Percentiles rank a stretch among this genome's conserved stretches.
Conservation (phyloP, 2,329 filamentous ascomycete species). For the Knoxdaviesia capensis region DNA sequence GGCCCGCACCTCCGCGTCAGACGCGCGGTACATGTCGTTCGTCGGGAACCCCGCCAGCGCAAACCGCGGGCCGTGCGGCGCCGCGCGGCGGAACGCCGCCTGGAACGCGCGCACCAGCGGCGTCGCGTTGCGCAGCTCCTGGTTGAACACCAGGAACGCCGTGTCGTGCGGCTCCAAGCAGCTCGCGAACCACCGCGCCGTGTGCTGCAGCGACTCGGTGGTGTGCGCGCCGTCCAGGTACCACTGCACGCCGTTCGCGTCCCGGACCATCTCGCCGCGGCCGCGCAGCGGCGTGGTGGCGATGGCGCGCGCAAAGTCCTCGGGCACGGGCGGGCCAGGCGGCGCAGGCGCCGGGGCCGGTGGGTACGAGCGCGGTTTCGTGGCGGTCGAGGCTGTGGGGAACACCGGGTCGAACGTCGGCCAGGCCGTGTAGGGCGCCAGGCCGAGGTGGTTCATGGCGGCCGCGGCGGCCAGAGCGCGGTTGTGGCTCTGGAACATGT, state of each 20-base stretch:
- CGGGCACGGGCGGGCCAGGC: too few relatives aligned
- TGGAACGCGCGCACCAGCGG: constrained; percentile 45
- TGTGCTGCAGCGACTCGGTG: constrained; percentile 57
- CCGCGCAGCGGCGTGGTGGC: constrained; percentile 46
- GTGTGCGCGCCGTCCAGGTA: constrained; percentile 81
- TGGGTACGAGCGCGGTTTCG: not conserved
- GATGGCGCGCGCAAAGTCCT: too few relatives aligned
- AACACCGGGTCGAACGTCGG: constrained; percentile 7
- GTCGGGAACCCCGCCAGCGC: constrained; percentile 62
- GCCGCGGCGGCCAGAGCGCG: constrained; percentile 35
- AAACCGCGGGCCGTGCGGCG: constrained; percentile 28
- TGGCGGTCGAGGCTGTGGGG: too few relatives aligned
- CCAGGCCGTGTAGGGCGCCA: constrained; percentile 7
- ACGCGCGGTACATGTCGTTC: constrained; percentile 32
- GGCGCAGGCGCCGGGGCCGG: too few relatives aligned
- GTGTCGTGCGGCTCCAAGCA: constrained; percentile 14
- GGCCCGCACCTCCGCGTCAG: constrained; percentile 12
- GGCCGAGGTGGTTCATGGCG: constrained; percentile 34
- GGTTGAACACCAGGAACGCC: constrained; percentile 67
- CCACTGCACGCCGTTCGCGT: constrained; percentile 39
- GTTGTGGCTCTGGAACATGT: constrained; percentile 35
- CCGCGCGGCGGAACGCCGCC: constrained; percentile 23
- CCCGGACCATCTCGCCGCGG: constrained; percentile 47
- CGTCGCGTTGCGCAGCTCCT: constrained; percentile 63
- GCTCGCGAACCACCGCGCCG: constrained; percentile 55